A percentile compares a stretch with the other conserved stretches of the same genome.
Evolutionary conservation across 192 early-diverging fungal species (phyloP).

Genomic region (Diversispora eburnea): DNA sequence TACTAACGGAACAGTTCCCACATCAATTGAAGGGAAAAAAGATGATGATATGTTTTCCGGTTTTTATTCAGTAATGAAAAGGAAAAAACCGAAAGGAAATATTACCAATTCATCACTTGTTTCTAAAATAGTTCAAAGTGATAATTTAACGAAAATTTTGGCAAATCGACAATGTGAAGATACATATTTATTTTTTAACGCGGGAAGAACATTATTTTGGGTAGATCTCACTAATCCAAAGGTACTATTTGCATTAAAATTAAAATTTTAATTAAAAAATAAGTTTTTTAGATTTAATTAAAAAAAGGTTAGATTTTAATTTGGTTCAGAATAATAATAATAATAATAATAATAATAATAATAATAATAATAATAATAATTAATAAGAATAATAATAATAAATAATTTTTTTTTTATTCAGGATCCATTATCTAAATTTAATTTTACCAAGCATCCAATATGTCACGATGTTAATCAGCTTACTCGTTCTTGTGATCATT

Average conservation of each 20-base stretch:
- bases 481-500: slow-evolving; percentile 60
- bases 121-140: slow-evolving; percentile 64
- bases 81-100: slow-evolving; percentile 57
- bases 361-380: background rate
- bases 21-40: slow-evolving; percentile 27
- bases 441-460: slow-evolving; percentile 72
- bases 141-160: slow-evolving; percentile 63
- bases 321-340: background rate
- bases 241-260: slow-evolving; percentile 40
- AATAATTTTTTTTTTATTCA: slow-evolving; percentile 33
- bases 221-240: slow-evolving; percentile 60
- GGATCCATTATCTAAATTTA: slow-evolving; percentile 78
- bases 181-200: slow-evolving; percentile 73
- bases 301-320: no score
- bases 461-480: slow-evolving; percentile 82
- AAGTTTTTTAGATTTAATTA: no score
- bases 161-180: slow-evolving; percentile 53
- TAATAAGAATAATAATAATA: background rate
- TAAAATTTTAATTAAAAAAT: no score
- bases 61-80: slow-evolving; percentile 35
- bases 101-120: slow-evolving; percentile 75
- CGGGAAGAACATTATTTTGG: slow-evolving; percentile 70
- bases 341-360: background rate
- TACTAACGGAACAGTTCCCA: slow-evolving; percentile 27
- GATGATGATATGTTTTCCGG: slow-evolving; percentile 35